A percentile compares a stretch with the other conserved stretches of the same genome.
These are phyloP conservation scores for Pseudodiploospora longispora DNA, from an alignment of 2,329 filamentous ascomycete species.

Conservation along the genomic window DNA sequence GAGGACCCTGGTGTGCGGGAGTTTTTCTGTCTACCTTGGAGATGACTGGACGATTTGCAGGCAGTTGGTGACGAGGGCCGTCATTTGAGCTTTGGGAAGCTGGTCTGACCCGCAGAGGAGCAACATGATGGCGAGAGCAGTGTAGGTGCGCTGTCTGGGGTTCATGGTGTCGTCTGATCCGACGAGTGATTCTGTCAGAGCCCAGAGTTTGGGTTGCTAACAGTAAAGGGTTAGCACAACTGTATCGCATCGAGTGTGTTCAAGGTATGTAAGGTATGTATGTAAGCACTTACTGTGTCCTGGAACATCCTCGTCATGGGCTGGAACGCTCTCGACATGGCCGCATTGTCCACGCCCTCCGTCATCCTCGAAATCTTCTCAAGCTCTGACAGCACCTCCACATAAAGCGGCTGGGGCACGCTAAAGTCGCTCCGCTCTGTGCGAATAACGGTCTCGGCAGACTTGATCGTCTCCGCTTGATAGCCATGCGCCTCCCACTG, in stretches of 20 bases:
- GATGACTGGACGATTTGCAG: constrained; percentile 1
- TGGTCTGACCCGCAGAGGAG: constrained; percentile 5
- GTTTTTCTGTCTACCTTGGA: background rate
- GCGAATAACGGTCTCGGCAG: constrained; percentile 3
- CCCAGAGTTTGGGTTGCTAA: background rate
- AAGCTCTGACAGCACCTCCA: background rate
- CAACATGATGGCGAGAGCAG: constrained; percentile 5
- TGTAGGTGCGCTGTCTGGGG: constrained; percentile 5
- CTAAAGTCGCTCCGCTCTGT: background rate
- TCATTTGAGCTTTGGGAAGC: constrained; percentile 2
- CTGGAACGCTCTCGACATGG: too few species aligned
- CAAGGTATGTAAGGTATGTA: too few species aligned
- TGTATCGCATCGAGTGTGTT: too few species aligned
- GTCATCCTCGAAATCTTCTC: too few species aligned
- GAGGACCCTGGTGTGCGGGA: background rate
- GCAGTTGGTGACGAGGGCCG: background rate
- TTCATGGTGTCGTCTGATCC: constrained; percentile 1
- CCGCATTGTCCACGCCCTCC: too few species aligned
- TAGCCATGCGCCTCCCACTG: constrained; percentile 7
- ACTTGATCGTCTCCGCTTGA: constrained; percentile 6
- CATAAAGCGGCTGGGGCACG: background rate
- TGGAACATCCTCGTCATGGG: too few species aligned
- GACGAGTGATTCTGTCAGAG: background rate
- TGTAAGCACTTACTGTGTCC: too few species aligned
- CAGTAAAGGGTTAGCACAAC: too few species aligned